Base-by-base conservation (phyloP, 2,329 filamentous ascomycete genomes). In the Fusarium nisikadoi region DNA sequence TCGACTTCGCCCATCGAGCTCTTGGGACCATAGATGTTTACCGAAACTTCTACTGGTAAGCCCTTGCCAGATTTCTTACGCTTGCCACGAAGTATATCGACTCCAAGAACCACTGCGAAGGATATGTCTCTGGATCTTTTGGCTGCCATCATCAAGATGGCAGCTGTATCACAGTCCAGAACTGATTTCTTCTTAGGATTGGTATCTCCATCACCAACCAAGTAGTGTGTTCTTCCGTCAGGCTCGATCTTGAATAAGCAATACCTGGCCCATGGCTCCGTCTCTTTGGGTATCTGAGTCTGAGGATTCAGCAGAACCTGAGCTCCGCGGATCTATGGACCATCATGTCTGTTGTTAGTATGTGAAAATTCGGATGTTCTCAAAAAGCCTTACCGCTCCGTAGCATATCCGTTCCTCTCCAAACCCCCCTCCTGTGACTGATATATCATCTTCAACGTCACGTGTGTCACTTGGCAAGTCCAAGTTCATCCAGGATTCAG, bases 291-390 rank as follows among this genome's bases (percentile, higher is more conserved):
- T 0, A 5, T 10, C 5, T 23, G 16, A 0, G 9, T 38, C 0
- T 14, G 23, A 5, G 61, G 23, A 11, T 8, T n/a, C 4, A 66
- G 9, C 3, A 58, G 13, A 8, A 46, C 33, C 17, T 66, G 45
- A 1, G 27, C 61, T 16, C 36, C 35, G 8, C 29, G 47, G 3
- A 66, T 14, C 63, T 66, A 6, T 7, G 3, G 6, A 8, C 20
- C 0, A 10, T 45, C 4, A 65, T 2, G 4, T 16, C 16, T 14
- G 27, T 3, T 11, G 5, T 33, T 4, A 29, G 20, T 2, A 11
- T 14, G 17, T 13, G 4, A 11, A 0, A 2, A 3, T 17, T 2
- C 2, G 0, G 20, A 1, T 2, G 7, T n/a, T n/a, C 13, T 1
- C 7, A 13, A 17, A 2, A 5, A 1, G 25, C n/a, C 43, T 36